Conservation (phyloP, 2,329 filamentous ascomycete species). For the Clarireedia monteithiana region DNA sequence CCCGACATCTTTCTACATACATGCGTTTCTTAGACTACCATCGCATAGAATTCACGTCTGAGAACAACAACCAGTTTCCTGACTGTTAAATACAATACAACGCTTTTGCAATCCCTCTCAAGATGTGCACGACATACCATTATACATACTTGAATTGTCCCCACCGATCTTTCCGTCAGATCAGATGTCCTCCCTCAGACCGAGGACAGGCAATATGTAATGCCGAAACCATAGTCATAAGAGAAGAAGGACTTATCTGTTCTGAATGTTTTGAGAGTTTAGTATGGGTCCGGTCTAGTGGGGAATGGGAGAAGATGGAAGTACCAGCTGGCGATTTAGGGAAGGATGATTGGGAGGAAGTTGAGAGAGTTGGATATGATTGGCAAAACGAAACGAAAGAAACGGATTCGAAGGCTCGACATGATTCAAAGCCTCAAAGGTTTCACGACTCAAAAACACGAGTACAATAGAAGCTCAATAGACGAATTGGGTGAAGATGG, state of each 20-base stretch:
- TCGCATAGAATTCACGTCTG: neutral
- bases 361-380: conserved; percentile 5
- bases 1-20: too few relatives aligned
- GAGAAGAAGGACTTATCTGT: neutral
- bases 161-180: neutral
- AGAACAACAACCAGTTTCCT: neutral
- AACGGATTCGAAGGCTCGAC: neutral
- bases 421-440: too few relatives aligned
- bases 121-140: conserved; percentile 5
- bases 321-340: conserved; percentile 1
- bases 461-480: too few relatives aligned
- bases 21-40: neutral
- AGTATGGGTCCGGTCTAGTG: conserved; percentile 2
- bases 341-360: conserved; percentile 3
- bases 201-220: neutral
- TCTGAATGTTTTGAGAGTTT: neutral
- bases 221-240: neutral
- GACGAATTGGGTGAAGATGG: too few relatives aligned
- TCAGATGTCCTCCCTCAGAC: neutral
- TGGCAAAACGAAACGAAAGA: neutral
- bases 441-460: too few relatives aligned
- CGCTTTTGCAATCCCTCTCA: neutral
- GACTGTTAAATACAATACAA: neutral
- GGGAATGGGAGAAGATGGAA: conserved; percentile 7
- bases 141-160: conserved; percentile 3